phyloP scores from a whole-genome alignment of 108 stramenopile genomes.

The Chaetoceros tenuissimus region DNA sequence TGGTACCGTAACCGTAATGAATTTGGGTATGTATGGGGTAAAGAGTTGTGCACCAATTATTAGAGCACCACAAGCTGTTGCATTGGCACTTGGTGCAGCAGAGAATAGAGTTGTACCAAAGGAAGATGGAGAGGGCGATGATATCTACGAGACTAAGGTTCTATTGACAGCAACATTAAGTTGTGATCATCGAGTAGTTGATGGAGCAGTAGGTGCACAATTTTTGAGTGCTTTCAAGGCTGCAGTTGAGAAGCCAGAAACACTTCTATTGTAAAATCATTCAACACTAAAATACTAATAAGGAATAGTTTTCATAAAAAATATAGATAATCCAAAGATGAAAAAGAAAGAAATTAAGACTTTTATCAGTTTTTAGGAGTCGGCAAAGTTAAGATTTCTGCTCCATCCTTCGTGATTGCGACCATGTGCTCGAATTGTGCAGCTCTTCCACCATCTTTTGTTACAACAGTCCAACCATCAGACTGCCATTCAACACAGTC shows the following conservation, averaged over 20 bases:
- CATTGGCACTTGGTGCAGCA: conserved; percentile 91
- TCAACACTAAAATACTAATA: not conserved
- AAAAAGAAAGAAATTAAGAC: no score
- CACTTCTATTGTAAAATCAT: not conserved
- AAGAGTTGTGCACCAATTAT: conserved; percentile 92
- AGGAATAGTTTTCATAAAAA: no score
- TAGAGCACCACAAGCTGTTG: conserved; percentile 91
- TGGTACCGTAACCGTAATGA: conserved; percentile 86
- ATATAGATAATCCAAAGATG: no score
- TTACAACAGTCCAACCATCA: conserved; percentile 92
- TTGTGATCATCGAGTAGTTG: conserved; percentile 97
- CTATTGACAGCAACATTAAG: conserved; percentile 94
- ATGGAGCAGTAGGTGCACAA: conserved; percentile 96
- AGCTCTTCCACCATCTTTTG: conserved; percentile 78
- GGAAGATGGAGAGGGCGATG: conserved; percentile 66
- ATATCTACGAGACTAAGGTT: conserved; percentile 70
- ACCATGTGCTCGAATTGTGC: conserved; percentile 99
- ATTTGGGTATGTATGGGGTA: conserved; percentile 98
- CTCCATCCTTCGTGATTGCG: conserved; percentile 84
- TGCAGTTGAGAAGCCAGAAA: conserved; percentile 85
- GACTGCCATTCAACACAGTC: conserved; percentile 80
- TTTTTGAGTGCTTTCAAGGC: conserved; percentile 92
- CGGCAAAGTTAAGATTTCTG: conserved; percentile 86
- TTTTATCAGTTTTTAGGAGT: no score
- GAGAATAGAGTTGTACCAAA: conserved; percentile 86